A percentile compares a stretch with the other conserved stretches of the same genome.
Conservation (phyloP, 2,329 filamentous ascomycete genomes). For the Hypoxylon sp. region DNA sequence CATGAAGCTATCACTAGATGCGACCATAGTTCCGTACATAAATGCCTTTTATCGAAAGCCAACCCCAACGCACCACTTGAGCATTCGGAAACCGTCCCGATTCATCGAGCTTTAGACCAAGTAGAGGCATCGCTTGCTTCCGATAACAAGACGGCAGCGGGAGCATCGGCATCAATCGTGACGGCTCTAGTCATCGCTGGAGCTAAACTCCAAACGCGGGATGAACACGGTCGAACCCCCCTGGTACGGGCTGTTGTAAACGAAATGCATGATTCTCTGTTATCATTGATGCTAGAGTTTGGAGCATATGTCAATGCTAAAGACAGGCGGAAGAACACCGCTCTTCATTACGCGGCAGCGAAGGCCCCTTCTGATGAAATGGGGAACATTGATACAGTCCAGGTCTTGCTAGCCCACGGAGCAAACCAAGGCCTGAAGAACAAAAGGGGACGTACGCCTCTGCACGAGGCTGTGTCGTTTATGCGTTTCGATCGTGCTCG, state of each 20-base stretch:
- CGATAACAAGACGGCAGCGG: constrained; percentile 35
- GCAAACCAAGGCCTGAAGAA: constrained; percentile 43
- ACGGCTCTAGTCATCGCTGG: constrained; percentile 44
- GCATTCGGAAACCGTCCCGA: constrained; percentile 33
- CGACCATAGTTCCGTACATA: constrained; percentile 42
- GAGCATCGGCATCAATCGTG: constrained; percentile 40
- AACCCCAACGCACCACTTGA: constrained; percentile 41
- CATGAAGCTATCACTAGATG: constrained; percentile 42
- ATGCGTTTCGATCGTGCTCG: constrained; percentile 34
- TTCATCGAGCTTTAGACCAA: constrained; percentile 42
- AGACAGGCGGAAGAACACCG: constrained; percentile 44
- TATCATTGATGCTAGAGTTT: constrained; percentile 46
- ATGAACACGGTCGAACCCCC: constrained; percentile 42
- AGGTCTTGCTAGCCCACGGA: constrained; percentile 42
- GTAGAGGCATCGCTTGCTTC: constrained; percentile 39
- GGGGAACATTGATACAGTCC: constrained; percentile 42
- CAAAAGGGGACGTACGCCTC: constrained; percentile 41
- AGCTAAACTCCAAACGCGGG: constrained; percentile 33
- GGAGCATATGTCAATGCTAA: constrained; percentile 40
- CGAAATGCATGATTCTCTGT: constrained; percentile 46
- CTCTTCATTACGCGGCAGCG: constrained; percentile 46
- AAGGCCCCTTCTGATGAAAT: constrained; percentile 38
- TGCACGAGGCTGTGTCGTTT: constrained; percentile 46
- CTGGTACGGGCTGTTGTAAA: constrained; percentile 44
- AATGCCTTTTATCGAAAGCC: constrained; percentile 41